Conservation (phyloP, 2,329 filamentous ascomycete genomes). For the Trichophyton benhamiae region DNA sequence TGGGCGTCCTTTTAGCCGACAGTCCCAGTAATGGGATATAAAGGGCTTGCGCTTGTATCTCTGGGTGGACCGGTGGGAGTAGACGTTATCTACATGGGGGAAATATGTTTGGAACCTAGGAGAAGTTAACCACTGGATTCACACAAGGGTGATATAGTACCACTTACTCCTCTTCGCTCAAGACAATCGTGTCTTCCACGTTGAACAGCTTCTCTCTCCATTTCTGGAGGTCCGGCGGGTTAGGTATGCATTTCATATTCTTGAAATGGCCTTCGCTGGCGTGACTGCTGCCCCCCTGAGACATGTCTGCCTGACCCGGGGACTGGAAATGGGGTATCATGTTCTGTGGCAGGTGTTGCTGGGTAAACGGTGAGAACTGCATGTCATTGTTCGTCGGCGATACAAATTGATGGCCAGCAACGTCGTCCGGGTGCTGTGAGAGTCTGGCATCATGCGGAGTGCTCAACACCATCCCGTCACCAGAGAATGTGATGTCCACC, state of each 20-base stretch:
- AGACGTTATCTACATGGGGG: slow-evolving; percentile 72
- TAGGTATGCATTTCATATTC: slow-evolving; percentile 44
- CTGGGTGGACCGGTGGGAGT: slow-evolving; percentile 72
- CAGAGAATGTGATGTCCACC: neutral
- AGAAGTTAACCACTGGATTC: neutral
- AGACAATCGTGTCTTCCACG: slow-evolving; percentile 58
- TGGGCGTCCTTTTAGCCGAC: slow-evolving; percentile 65
- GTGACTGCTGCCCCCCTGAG: neutral
- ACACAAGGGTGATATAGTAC: neutral
- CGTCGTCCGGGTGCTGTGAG: neutral
- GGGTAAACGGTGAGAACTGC: neutral
- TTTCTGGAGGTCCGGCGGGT: slow-evolving; percentile 54
- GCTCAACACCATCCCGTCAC: neutral
- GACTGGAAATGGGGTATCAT: slow-evolving; percentile 5
- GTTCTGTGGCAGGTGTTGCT: neutral
- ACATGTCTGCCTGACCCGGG: neutral
- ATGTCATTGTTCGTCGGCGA: neutral
- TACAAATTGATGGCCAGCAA: neutral
- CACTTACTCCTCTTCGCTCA: slow-evolving; percentile 61
- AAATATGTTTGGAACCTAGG: slow-evolving; percentile 66
- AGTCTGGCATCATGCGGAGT: neutral
- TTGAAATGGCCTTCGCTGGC: slow-evolving; percentile 17
- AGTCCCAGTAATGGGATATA: slow-evolving; percentile 75
- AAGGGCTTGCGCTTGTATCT: slow-evolving; percentile 72
- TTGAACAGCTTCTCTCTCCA: slow-evolving; percentile 65